Conservation (phyloP, 257 asterid species). For the Solanum chiquidenum region DNA sequence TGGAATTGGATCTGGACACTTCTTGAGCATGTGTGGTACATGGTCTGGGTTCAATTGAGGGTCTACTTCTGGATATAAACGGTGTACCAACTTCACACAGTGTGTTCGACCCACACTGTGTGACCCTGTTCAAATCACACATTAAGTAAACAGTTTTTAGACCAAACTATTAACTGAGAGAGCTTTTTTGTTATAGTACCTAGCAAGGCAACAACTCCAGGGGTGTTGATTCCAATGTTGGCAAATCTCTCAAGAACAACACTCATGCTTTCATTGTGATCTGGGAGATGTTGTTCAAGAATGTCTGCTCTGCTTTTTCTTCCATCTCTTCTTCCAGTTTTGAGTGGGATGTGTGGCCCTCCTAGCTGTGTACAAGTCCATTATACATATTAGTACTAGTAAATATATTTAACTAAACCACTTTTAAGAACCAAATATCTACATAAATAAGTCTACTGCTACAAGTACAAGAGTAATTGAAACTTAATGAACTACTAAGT, state of each 20-base stretch:
- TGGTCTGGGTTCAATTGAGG: conserved; percentile 72
- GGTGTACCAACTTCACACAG: conserved; percentile 91
- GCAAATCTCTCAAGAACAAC: conserved; percentile 79
- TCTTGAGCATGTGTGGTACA: conserved; percentile 84
- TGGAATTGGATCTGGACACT: conserved; percentile 88
- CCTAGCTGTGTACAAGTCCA: conserved; percentile 42
- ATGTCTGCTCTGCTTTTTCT: conserved; percentile 78
- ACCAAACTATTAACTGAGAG: background rate
- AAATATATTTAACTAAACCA: background rate
- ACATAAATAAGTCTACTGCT: background rate
- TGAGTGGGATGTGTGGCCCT: conserved; percentile 81
- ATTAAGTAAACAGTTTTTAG: background rate
- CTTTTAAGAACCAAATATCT: background rate
- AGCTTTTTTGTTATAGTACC: conserved; percentile 13
- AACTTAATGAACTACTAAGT: background rate
- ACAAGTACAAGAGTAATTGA: background rate
- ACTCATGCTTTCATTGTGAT: conserved; percentile 85
- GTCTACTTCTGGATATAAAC: conserved; percentile 89
- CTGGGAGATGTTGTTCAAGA: conserved; percentile 75
- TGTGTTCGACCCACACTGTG: conserved; percentile 98
- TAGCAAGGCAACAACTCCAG: conserved; percentile 87
- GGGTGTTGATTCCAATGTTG: conserved; percentile 54
- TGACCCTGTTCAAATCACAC: conserved; percentile 34
- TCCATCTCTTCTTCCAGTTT: conserved; percentile 94
- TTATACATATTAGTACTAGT: background rate